Base-by-base conservation (phyloP, 345 rosid genomes). In the Sonneratia caseolaris region DNA sequence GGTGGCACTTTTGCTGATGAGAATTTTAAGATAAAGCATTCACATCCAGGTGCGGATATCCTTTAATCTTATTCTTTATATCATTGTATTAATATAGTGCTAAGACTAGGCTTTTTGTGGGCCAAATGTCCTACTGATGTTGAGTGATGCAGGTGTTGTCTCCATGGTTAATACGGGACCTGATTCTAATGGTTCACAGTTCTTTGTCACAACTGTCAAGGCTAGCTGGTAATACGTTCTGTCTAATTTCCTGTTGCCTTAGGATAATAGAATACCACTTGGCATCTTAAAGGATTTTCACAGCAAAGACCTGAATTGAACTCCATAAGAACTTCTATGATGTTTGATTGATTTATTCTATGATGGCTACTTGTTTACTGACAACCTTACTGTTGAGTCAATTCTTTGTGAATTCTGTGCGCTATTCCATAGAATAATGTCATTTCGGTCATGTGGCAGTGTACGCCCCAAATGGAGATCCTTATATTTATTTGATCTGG, bases 141-240 rank as follows among this genome's bases (percentile, higher is more conserved):
- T 62, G 66, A 27, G 27, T 62, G 66, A 35, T 66, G 42, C 69
- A 92, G 99, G 99, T 66, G 90, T 83, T 64, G 93, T 95, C 71
- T 90, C 98, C 38, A 95, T 95, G 99, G 98, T 79, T 71, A 95
- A 92, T 81, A 77, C 96, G 43, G 97, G 99, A 49, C 96, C 92
- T 1, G 88, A 95, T 82, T 88, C 98, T 45, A 95, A 92, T 77
- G 99, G 99, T 74, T 95, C 93, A 0, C 99, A 95, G 86, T 95
- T 95, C 81, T 95, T 89, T 74, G 92, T 95, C 77, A 89, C 98
- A 70, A 89, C 99, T 1, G 79, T 92, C 69, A 95, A 95, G 82
- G 87, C 99, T 81, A 82, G 89, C 86, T 95, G 99, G 99, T 94
- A 94, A 75, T 85, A 51, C 75, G 53, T 66, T 70, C 69, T 72